Percentiles rank a stretch among this genome's conserved stretches.
phyloP scores from a whole-genome alignment of 2,329 filamentous ascomycete genomes.

The Aspergillus luchuensis region DNA sequence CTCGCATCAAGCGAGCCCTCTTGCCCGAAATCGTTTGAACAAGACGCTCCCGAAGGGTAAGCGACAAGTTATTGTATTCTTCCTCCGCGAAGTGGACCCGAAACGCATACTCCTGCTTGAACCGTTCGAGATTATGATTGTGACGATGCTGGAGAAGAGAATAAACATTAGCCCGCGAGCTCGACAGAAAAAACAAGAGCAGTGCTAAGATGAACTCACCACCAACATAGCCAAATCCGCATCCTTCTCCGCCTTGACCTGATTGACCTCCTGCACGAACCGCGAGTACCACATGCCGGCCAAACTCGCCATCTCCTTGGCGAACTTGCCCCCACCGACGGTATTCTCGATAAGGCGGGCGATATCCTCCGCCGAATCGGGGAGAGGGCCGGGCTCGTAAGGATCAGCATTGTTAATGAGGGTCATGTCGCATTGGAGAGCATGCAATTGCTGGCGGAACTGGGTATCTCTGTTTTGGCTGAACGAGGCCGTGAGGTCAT shows the following conservation, averaged over 20 bases:
- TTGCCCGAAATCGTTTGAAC: slow-evolving; percentile 60
- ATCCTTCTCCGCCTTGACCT: slow-evolving; percentile 84
- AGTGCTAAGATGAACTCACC: slow-evolving; percentile 55
- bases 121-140: slow-evolving; percentile 56
- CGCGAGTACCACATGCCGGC: slow-evolving; percentile 81
- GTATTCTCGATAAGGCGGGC: slow-evolving; percentile 62
- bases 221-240: slow-evolving; percentile 77
- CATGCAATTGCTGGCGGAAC: slow-evolving; percentile 86
- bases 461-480: slow-evolving; percentile 77
- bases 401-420: slow-evolving; percentile 83
- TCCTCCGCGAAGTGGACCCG: slow-evolving; percentile 64
- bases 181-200: slow-evolving; percentile 8
- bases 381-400: slow-evolving; percentile 70
- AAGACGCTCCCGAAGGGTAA: slow-evolving; percentile 63
- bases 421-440: slow-evolving; percentile 87
- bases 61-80: slow-evolving; percentile 61
- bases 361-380: slow-evolving; percentile 66
- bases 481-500: slow-evolving; percentile 75
- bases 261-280: slow-evolving; percentile 84
- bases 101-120: slow-evolving; percentile 60
- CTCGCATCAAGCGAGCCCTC: slow-evolving; percentile 59
- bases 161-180: slow-evolving; percentile 3
- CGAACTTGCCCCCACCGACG: slow-evolving; percentile 60
- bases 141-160: slow-evolving; percentile 55
- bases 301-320: slow-evolving; percentile 66